Percentiles rank a stretch among this genome's conserved stretches.
Evolutionary conservation across 176 grass and related monocot genomes (phyloP).

Genomic region (Paspalum vaginatum): DNA sequence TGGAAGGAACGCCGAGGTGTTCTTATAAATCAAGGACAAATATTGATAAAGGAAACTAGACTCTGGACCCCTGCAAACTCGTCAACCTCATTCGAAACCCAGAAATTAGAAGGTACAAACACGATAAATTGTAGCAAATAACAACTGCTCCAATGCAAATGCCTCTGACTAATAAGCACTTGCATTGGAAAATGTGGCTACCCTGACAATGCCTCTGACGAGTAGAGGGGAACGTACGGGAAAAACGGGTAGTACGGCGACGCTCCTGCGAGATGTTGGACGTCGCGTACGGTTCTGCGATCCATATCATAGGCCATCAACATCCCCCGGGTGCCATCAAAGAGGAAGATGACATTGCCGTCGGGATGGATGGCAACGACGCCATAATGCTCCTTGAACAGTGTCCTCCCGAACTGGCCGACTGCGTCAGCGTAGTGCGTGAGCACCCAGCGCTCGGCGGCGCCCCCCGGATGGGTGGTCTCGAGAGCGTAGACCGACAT

Average conservation of each 20-base stretch:
- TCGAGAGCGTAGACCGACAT: slow-evolving; percentile 1
- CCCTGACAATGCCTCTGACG: not conserved
- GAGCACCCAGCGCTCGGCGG: not conserved
- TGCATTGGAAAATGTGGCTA: not conserved
- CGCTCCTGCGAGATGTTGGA: not conserved
- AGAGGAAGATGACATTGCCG: not conserved
- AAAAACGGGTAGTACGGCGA: not conserved
- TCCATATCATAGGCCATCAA: not conserved
- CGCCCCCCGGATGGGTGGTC: not conserved
- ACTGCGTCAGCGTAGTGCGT: not conserved
- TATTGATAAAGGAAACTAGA: not conserved
- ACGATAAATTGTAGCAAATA: not conserved
- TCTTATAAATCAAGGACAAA: not conserved
- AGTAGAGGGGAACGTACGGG: not conserved
- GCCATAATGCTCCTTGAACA: not conserved
- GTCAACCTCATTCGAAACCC: not conserved
- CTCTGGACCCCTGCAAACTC: not conserved
- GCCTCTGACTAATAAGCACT: too few species aligned
- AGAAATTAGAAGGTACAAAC: not conserved
- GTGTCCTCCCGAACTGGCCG: not conserved
- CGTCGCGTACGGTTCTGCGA: not conserved
- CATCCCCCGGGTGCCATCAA: not conserved
- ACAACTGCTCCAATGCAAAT: not conserved
- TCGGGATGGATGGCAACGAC: not conserved
- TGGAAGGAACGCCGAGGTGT: too few species aligned